Conservation (phyloP, 768 basidiomycete genomes). For the Leccinum boreale region DNA sequence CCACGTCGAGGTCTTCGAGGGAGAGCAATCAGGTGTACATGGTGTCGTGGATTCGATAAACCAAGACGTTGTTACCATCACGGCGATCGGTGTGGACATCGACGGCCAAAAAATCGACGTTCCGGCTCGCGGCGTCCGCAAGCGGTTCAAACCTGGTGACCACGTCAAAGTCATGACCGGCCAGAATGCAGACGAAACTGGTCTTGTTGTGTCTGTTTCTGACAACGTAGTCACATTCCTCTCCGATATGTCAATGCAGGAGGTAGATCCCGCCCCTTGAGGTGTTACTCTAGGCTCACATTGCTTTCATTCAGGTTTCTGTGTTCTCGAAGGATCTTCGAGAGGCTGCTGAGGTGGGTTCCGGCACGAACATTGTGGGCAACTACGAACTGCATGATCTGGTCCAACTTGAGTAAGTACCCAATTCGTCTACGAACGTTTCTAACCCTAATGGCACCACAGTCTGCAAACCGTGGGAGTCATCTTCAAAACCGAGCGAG, state of each 20-base stretch:
- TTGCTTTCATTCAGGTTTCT: slow-evolving; percentile 58
- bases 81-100: slow-evolving; percentile 75
- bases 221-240: slow-evolving; percentile 93
- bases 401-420: slow-evolving; percentile 89
- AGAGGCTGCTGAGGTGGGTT: slow-evolving; percentile 96
- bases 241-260: slow-evolving; percentile 96
- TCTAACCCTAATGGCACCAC: slow-evolving; percentile 12
- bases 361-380: slow-evolving; percentile 83
- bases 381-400: slow-evolving; percentile 96
- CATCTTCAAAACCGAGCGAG: slow-evolving; percentile 95
- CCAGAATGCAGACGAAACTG: slow-evolving; percentile 92
- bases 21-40: slow-evolving; percentile 90
- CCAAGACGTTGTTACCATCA: slow-evolving; percentile 83
- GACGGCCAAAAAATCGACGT: slow-evolving; percentile 86
- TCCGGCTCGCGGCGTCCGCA: slow-evolving; percentile 84
- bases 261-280: slow-evolving; percentile 47
- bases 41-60: slow-evolving; percentile 90
- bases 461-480: slow-evolving; percentile 94
- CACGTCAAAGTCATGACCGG: slow-evolving; percentile 99
- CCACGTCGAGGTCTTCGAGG: slow-evolving; percentile 95
- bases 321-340: slow-evolving; percentile 97
- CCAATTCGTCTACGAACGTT: background rate
- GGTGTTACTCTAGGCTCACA: slow-evolving; percentile 1
- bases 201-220: slow-evolving; percentile 88
- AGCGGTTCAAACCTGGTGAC: slow-evolving; percentile 94